These are phyloP conservation scores for Ogataea glucozyma DNA, from an alignment of 805 yeast genomes.

Conservation along the genomic window DNA sequence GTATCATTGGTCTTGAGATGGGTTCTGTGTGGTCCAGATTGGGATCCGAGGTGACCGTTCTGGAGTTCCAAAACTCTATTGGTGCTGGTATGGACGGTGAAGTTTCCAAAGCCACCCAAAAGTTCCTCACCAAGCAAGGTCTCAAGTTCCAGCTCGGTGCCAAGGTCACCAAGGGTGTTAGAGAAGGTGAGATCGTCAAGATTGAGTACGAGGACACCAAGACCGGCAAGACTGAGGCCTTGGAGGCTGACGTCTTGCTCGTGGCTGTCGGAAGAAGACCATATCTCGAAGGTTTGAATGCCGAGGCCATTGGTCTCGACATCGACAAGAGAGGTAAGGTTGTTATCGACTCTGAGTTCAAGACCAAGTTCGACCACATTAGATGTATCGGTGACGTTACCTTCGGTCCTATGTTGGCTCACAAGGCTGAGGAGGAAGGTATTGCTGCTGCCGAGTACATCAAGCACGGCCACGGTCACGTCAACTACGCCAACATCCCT, in stretches of 20 bases:
- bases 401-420: slow-evolving; percentile 99
- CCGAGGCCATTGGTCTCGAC: slow-evolving; percentile 88
- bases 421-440: slow-evolving; percentile 99
- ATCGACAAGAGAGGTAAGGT: slow-evolving; percentile 89
- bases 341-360: slow-evolving; percentile 91
- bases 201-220: slow-evolving; percentile 89
- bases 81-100: slow-evolving; percentile 99
- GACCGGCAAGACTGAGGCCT: slow-evolving; percentile 71
- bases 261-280: slow-evolving; percentile 99
- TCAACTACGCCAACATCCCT: slow-evolving; percentile 96
- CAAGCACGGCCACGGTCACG: slow-evolving; percentile 94
- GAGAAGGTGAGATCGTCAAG: slow-evolving; percentile 86
- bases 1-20: slow-evolving; percentile 99
- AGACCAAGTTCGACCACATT: slow-evolving; percentile 89
- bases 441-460: slow-evolving; percentile 96
- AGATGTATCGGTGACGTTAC: slow-evolving; percentile 98
- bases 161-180: slow-evolving; percentile 82
- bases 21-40: slow-evolving; percentile 96
- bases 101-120: slow-evolving; percentile 87
- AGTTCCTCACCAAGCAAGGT: slow-evolving; percentile 92
- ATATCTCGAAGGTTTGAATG: slow-evolving; percentile 83
- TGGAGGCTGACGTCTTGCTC: slow-evolving; percentile 89
- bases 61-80: slow-evolving; percentile 86
- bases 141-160: slow-evolving; percentile 89
- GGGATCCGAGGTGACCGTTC: slow-evolving; percentile 92